Conservation (phyloP, 2,329 filamentous ascomycete species). For the Ophiocordyceps camponoti-saundersi region DNA sequence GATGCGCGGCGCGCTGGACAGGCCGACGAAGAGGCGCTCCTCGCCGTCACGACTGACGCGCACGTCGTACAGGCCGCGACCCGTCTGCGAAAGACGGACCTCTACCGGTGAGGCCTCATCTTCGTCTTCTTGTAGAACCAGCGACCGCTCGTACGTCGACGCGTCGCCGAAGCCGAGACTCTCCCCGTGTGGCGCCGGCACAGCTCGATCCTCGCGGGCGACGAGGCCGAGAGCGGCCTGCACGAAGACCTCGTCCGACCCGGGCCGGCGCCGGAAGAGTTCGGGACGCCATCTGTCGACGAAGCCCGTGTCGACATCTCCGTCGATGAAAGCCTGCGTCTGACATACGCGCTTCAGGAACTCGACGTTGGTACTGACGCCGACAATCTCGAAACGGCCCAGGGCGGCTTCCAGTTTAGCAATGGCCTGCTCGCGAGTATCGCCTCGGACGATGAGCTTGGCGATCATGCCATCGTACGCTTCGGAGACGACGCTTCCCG, state of each 20-base stretch:
- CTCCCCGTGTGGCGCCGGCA: conserved; percentile 25
- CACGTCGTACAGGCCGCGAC: conserved; percentile 28
- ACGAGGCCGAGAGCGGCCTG: conserved; percentile 74
- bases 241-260: conserved; percentile 58
- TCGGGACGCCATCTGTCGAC: conserved; percentile 76
- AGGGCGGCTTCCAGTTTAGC: conserved; percentile 67
- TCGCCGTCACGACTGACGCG: conserved; percentile 23
- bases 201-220: conserved; percentile 22
- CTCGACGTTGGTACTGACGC: conserved; percentile 88
- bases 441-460: conserved; percentile 82
- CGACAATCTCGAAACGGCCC: conserved; percentile 81
- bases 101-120: conserved; percentile 46
- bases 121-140: conserved; percentile 38
- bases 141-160: conserved; percentile 24
- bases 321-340: conserved; percentile 65
- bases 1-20: conserved; percentile 16
- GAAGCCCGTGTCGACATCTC: conserved; percentile 89
- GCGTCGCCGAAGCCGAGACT: conserved; percentile 36
- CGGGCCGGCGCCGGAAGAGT: conserved; percentile 48
- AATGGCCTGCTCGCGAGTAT: conserved; percentile 63
- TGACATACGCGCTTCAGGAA: conserved; percentile 81
- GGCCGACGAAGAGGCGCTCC: conserved; percentile 22
- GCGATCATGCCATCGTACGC: conserved; percentile 99
- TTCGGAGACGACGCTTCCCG: conserved; percentile 82
- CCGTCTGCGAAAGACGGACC: conserved; percentile 30